Percentiles rank a stretch among this genome's conserved stretches.
These are phyloP conservation scores for Rhizophagus prolifer DNA, from an alignment of 192 early-diverging fungal genomes.

Conservation along the genomic window DNA sequence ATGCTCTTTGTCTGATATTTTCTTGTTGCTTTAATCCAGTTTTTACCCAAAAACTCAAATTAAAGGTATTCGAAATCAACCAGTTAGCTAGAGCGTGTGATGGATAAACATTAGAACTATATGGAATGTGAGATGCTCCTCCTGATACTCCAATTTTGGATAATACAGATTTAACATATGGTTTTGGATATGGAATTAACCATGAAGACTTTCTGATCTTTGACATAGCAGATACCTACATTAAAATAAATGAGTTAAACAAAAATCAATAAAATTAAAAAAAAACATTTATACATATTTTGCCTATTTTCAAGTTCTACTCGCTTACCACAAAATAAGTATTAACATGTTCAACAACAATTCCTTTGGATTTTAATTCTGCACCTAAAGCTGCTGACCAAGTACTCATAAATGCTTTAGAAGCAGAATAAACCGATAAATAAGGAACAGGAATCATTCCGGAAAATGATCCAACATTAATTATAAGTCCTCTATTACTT, in stretches of 20 bases:
- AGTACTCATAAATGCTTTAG: constrained; percentile 87
- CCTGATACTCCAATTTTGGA: constrained; percentile 66
- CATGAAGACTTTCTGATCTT: constrained; percentile 85
- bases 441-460: constrained; percentile 81
- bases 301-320: no score
- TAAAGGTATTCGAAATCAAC: constrained; percentile 62
- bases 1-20: constrained; percentile 69
- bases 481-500: constrained; percentile 76
- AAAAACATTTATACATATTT: background rate
- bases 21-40: constrained; percentile 59
- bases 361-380: constrained; percentile 67
- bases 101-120: constrained; percentile 65
- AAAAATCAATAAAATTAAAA: no score
- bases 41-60: constrained; percentile 56
- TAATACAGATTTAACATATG: constrained; percentile 75
- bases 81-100: constrained; percentile 71
- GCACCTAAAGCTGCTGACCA: constrained; percentile 88
- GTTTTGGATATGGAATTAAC: constrained; percentile 75
- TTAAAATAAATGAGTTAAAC: background rate
- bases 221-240: constrained; percentile 76
- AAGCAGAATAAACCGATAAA: constrained; percentile 88
- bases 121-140: constrained; percentile 60
- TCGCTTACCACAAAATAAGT: constrained; percentile 86
- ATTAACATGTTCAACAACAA: constrained; percentile 90
- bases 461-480: constrained; percentile 92